Conservation (phyloP, 2,329 filamentous ascomycete genomes). For the Xylariaceae sp. region DNA sequence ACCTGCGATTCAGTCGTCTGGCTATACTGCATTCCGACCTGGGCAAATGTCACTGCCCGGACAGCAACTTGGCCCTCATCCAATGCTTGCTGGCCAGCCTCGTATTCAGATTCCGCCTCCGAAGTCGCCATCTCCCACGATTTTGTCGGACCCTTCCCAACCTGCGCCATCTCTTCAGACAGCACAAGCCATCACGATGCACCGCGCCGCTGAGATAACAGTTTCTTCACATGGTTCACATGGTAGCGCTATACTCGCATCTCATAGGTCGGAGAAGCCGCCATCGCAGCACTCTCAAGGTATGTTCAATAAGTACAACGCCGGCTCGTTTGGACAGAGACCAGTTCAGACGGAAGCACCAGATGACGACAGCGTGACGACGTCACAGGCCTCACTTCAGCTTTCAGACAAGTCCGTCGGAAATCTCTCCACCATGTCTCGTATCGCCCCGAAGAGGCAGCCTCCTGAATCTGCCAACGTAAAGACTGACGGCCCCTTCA, state of each 20-base stretch:
- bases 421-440: conserved; percentile 15
- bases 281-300: conserved; percentile 22
- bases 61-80: conserved; percentile 25
- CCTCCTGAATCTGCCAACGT: conserved; percentile 29
- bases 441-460: conserved; percentile 28
- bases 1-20: conserved; percentile 18
- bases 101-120: conserved; percentile 12
- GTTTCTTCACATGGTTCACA: conserved; percentile 20
- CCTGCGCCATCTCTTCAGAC: conserved; percentile 18
- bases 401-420: conserved; percentile 18
- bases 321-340: conserved; percentile 6
- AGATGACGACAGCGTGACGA: background rate
- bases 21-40: conserved; percentile 20
- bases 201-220: conserved; percentile 28
- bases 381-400: conserved; percentile 15
- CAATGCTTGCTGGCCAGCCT: conserved; percentile 25
- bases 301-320: conserved; percentile 16
- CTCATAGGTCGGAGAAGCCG: conserved; percentile 17
- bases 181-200: conserved; percentile 24
- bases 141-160: conserved; percentile 10
- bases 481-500: conserved; percentile 20
- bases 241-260: conserved; percentile 3
- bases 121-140: conserved; percentile 16
- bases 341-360: conserved; percentile 2
- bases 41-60: conserved; percentile 25